Conservation (phyloP, 2,329 filamentous ascomycete species). For the Claviceps fusiformis region DNA sequence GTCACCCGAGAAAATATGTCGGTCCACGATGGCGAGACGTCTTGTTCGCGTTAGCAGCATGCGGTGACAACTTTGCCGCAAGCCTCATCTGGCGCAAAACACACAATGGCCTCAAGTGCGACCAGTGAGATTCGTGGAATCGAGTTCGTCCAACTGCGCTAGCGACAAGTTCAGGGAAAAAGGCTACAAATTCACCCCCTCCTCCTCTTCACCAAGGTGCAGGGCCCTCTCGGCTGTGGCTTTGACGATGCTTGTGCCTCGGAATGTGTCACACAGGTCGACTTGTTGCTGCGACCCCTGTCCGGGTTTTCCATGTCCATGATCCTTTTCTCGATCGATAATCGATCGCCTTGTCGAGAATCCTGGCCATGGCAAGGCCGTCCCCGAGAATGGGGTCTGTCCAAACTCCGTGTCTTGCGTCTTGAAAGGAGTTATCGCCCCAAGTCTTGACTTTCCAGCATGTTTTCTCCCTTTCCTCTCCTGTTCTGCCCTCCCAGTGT, state of each 20-base stretch:
- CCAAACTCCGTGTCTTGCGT: neutral
- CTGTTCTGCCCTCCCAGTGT: neutral
- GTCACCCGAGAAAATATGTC: neutral
- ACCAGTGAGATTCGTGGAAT: neutral
- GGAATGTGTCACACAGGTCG: slow-evolving; percentile 31
- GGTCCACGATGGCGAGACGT: neutral
- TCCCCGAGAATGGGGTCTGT: neutral
- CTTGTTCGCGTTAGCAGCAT: neutral
- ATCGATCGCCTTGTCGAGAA: too few species aligned
- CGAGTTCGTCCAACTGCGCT: neutral
- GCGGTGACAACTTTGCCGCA: neutral
- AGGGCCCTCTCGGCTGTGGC: slow-evolving; percentile 1
- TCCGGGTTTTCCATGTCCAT: slow-evolving; percentile 6
- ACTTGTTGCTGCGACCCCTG: slow-evolving; percentile 19
- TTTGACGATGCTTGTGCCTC: slow-evolving; percentile 23
- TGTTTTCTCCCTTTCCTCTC: slow-evolving; percentile 5
- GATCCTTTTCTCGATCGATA: neutral
- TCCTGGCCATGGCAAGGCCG: neutral
- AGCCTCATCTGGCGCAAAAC: neutral
- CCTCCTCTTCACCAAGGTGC: neutral
- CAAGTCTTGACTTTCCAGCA: neutral
- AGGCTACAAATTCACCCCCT: neutral
- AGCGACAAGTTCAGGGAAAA: neutral
- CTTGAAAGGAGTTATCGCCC: neutral
- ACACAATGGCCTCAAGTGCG: neutral